phyloP scores from a whole-genome alignment of 2,329 filamentous ascomycete genomes.

The Scortechinia acanthostroma region DNA sequence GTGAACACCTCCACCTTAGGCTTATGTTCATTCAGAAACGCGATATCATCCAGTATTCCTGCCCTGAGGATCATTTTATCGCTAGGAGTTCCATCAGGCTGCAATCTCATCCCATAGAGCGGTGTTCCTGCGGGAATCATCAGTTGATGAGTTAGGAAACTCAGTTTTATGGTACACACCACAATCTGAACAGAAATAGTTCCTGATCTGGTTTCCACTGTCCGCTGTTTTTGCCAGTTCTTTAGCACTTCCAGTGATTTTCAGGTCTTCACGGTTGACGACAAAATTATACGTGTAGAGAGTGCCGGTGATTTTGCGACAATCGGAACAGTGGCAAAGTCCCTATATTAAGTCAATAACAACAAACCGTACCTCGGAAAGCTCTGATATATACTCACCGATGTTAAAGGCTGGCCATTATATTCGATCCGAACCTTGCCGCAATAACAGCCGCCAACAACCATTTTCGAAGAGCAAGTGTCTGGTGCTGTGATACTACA shows the following conservation, averaged over 20 bases:
- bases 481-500: neutral
- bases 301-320: constrained; percentile 23
- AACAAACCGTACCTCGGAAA: neutral
- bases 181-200: constrained; percentile 24
- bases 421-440: constrained; percentile 21
- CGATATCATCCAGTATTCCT: constrained; percentile 20
- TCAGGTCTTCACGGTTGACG: constrained; percentile 15
- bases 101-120: constrained; percentile 15
- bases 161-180: constrained; percentile 11
- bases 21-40: constrained; percentile 14
- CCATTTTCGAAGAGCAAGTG: constrained; percentile 11
- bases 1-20: constrained; percentile 20
- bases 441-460: constrained; percentile 22
- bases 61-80: constrained; percentile 19
- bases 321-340: constrained; percentile 26
- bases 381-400: constrained; percentile 11
- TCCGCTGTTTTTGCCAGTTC: constrained; percentile 21
- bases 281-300: constrained; percentile 19
- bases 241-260: constrained; percentile 19
- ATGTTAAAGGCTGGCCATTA: constrained; percentile 15
- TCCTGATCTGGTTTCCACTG: constrained; percentile 21
- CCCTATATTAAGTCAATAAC: constrained; percentile 13
- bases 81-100: constrained; percentile 9
- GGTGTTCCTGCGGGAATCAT: constrained; percentile 2
- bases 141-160: neutral